Evolutionary conservation across 2,329 filamentous ascomycete species (phyloP), one percentile per base, ranked within the genome.

Genomic region (Cladosporium phlei): DNA sequence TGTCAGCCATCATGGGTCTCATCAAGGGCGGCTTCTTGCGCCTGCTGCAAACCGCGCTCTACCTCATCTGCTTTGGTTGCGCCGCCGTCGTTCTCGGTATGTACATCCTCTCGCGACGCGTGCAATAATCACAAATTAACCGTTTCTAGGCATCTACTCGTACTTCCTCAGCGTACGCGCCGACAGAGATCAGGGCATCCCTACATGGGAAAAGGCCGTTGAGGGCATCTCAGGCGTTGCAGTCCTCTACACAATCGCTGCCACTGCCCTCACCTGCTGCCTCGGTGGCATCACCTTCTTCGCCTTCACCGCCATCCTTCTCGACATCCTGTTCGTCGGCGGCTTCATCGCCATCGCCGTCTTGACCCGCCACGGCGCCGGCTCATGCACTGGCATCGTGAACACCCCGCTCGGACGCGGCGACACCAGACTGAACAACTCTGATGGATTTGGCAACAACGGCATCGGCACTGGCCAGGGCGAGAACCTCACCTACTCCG

Each of bases 261-360:
- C 81, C n/a, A 70, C 88, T 11, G 55, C 93, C 24, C 70, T 94
- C 28, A 83, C 91, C 7, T 88, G 86, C 72, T 93, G 80, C 62
- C 69, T 95, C 5, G 88, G 86, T 27, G 88, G 88, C 21, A 76
- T 85, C 51, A 73, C 76, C 4, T 73, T 91, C 65, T 84, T 89
- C 50, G 85, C 86, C 3, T 75, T 83, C 59, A 54, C 93, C 45
- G 86, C 79, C 53, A 79, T 95, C 52, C 51, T 90, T 19, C 73
- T 96, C 38, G 88, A 96, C 60, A 58, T 93, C 44, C 77, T 77
- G 59, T 95, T 95, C 66, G 70, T 80, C 43, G 87, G 78, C 30
- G 80, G 75, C 49, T 93, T 93, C 72, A 79, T 94, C 61, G 94
- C 89, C 61, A 79, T 96, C 50, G 88, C 89, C 1, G 73, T 83